phyloP scores from a whole-genome alignment of 2,329 filamentous ascomycete genomes.

The Bipolaris sorokiniana region DNA sequence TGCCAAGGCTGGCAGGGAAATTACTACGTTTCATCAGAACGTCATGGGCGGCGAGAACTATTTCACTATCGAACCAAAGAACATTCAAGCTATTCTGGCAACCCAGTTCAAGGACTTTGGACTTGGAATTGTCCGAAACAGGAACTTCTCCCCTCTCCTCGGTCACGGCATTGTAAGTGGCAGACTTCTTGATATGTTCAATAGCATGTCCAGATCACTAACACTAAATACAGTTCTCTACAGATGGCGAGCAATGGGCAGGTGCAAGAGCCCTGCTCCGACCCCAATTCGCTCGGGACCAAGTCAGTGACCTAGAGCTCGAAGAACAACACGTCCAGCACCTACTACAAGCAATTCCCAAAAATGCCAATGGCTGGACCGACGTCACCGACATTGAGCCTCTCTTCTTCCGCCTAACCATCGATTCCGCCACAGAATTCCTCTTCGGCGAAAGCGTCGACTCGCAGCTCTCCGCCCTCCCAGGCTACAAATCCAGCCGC shows the following conservation, averaged over 20 bases:
- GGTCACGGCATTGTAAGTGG: constrained; percentile 48
- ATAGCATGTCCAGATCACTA: neutral
- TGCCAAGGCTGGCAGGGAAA: constrained; percentile 21
- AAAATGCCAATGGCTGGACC: constrained; percentile 32
- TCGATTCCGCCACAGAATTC: constrained; percentile 49
- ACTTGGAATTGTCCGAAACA: constrained; percentile 45
- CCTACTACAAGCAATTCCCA: constrained; percentile 38
- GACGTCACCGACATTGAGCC: constrained; percentile 45
- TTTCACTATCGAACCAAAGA: constrained; percentile 53
- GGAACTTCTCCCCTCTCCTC: constrained; percentile 49
- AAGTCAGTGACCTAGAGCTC: constrained; percentile 43
- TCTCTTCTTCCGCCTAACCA: constrained; percentile 49
- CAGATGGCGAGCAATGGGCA: constrained; percentile 41
- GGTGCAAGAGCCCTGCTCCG: constrained; percentile 43
- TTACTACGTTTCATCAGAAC: constrained; percentile 38
- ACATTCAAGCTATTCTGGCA: constrained; percentile 54
- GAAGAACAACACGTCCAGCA: constrained; percentile 43
- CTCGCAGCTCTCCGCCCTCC: constrained; percentile 32
- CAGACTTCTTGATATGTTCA: neutral
- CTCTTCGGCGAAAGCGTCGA: constrained; percentile 47
- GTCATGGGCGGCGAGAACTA: constrained; percentile 20
- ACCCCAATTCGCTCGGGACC: constrained; percentile 44
- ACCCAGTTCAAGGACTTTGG: constrained; percentile 56
- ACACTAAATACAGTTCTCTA: constrained; percentile 31
- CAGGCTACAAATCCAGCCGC: constrained; percentile 25